Percentiles rank a stretch among this genome's conserved stretches.
These are phyloP conservation scores for Penicillium crystallinum DNA, from an alignment of 495 filamentous ascomycete genomes.

Conservation along the genomic window DNA sequence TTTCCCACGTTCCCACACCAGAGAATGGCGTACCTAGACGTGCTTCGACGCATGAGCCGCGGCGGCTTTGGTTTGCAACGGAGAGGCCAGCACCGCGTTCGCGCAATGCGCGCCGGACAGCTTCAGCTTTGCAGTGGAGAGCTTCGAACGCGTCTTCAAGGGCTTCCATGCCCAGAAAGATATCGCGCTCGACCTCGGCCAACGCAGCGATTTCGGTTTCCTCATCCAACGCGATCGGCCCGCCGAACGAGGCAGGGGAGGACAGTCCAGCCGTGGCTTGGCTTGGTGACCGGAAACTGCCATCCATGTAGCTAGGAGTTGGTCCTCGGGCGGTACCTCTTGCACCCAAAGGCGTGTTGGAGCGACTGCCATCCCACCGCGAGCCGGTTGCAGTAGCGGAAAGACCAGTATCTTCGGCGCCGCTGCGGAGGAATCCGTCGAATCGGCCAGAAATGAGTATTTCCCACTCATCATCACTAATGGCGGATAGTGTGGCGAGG, in stretches of 20 bases:
- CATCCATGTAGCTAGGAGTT: constrained; percentile 37
- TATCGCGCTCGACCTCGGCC: constrained; percentile 88
- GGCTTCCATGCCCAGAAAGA: constrained; percentile 88
- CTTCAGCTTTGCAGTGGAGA: constrained; percentile 78
- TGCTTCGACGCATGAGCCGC: constrained; percentile 49
- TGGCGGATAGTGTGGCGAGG: constrained; percentile 78
- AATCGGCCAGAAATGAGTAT: constrained; percentile 94
- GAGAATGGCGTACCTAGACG: constrained; percentile 54
- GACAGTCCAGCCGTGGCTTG: constrained; percentile 31
- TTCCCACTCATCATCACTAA: constrained; percentile 89
- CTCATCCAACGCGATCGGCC: constrained; percentile 82
- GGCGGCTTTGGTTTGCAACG: constrained; percentile 68
- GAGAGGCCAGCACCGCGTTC: constrained; percentile 74
- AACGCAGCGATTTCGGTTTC: constrained; percentile 87
- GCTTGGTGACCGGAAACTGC: constrained; percentile 33
- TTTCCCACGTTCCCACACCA: constrained; percentile 34
- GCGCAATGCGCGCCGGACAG: constrained; percentile 70
- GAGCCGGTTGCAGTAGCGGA: constrained; percentile 9
- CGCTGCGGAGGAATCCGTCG: constrained; percentile 93
- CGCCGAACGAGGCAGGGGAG: constrained; percentile 44
- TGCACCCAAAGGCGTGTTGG: constrained; percentile 38
- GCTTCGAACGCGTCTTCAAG: constrained; percentile 94
- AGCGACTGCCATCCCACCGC: constrained; percentile 38
- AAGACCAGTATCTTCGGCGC: constrained; percentile 62
- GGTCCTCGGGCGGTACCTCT: constrained; percentile 35